Evolutionary conservation across 1,284 basidiomycete genomes (phyloP), one percentile per base, ranked within the genome.

Genomic region (Ceratobasidium sp.): DNA sequence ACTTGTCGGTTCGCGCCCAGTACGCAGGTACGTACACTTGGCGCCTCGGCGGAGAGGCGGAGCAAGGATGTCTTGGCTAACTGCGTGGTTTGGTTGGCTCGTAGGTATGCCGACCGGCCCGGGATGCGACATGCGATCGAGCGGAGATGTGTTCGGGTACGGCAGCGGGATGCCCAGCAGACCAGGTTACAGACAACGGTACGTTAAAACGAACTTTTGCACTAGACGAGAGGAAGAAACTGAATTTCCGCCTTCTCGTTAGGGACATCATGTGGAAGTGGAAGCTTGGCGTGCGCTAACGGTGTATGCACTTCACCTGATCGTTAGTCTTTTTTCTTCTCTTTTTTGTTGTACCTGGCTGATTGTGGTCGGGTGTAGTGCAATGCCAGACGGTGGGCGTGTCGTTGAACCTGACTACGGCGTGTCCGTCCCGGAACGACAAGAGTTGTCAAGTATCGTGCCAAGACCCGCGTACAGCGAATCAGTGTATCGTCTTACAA

Each of bases 131-230:
- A 15, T 98, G 96, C 82, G 96, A 98, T 82, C 85, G 83, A 8
- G 85, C 87, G n/a, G 95, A 97, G 82, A 88, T 84, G 76, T 98
- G 96, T 82, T 90, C 91, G 0, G 95, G 96, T 2, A 89, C 85
- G 64, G 33, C 63, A 31, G 88, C 91, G 2, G 80, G 85, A 15
- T 98, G 95, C 82, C 96, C 95, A 0, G 78, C 84, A 22, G 94
- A 97, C 80, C 79, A 86, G 44, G 87, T 89, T 41, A 84, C 86
- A 36, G 84, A 88, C 3, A 93, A 97, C 81, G 94, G 94, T 85
- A 81, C 79, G 83, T 47, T 29, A 27, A 17, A 19, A n/a, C 22
- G 27, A 41, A 41, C 36, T 11, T 41, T 41, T 41, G 4, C 67
- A 27, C 44, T 5, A 41, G 60, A n/a, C 11, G 17, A 8, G 4